Evolutionary conservation across 1,139 yeast genomes (phyloP), one percentile per base, ranked within the genome.

Genomic region (Hanseniaspora gamundiae): DNA sequence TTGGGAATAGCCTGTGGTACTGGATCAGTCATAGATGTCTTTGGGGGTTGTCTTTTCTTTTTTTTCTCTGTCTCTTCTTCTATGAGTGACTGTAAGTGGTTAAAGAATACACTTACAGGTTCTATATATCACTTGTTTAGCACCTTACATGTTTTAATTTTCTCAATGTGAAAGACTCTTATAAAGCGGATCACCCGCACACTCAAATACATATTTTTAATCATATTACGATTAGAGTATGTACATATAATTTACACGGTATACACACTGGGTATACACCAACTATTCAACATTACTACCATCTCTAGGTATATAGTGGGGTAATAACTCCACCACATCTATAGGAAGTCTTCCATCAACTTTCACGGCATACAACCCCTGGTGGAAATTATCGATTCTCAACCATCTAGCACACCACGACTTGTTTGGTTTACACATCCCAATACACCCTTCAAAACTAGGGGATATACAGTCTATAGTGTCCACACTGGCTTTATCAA

Each of bases 321-420:
- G 80, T 58, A 91, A 68, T 44, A 80, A 82, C 41, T 75, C 76
- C 14, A 84, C 76, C 31, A 86, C 77, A 51, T 87, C 95, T 5
- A 84, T 87, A 2, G 97, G 97, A 45, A 91, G 67, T 55, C 84
- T 79, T 30, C 99, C 99, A 54, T 80, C 83, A 7, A 91, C 91
- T 58, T 91, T 85, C 40, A 88, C 94, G 1, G 98, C 98, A 57
- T 91, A 85, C 54, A 91, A 63, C 0, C 98, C 99, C 1, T 94
- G 83, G 27, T 78, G 81, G 59, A 87, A 87, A 24, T 86, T 81
- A 56, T 86, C 95, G 24, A 91, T 82, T 64, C 96, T 78, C 47
- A 91, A 70, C 99, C 99, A 91, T 58, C 86, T 76, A 20, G 96
- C 96, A 28, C 87, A 97, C 99, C 99, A 91, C 2, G 96, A 86